Evolutionary conservation across 768 basidiomycete genomes (phyloP).

Genomic region (Amanita muscaria): DNA sequence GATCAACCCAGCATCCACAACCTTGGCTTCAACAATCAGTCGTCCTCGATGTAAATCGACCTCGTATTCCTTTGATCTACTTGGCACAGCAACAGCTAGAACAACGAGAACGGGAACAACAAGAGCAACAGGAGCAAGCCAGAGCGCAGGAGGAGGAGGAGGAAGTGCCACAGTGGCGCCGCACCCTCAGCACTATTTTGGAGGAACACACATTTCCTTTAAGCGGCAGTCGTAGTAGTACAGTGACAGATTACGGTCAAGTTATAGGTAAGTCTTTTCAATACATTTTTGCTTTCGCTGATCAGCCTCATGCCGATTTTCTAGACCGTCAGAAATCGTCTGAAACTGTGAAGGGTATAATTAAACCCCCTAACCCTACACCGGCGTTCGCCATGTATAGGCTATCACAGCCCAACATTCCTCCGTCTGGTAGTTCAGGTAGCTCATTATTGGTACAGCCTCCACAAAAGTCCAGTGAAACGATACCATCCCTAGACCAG

Average conservation of each 20-base stretch:
- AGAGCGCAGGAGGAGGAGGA: neutral
- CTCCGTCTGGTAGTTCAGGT: conserved; percentile 44
- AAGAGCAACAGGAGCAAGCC: too few relatives aligned
- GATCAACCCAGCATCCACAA: conserved; percentile 1
- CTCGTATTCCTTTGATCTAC: conserved; percentile 52
- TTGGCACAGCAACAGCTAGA: conserved; percentile 42
- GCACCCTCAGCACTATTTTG: conserved; percentile 36
- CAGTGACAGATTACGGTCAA: conserved; percentile 56
- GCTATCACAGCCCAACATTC: conserved; percentile 48
- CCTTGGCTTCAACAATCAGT: conserved; percentile 5
- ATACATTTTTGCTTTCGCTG: conserved; percentile 16
- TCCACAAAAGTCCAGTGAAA: conserved; percentile 33
- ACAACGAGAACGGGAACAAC: neutral
- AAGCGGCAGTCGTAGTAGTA: conserved; percentile 31
- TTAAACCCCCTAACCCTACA: conserved; percentile 36
- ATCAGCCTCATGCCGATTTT: neutral
- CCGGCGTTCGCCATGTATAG: conserved; percentile 57
- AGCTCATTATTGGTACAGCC: conserved; percentile 30
- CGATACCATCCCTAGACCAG: conserved; percentile 35
- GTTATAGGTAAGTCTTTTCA: conserved; percentile 52
- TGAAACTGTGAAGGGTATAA: conserved; percentile 11
- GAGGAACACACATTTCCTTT: conserved; percentile 53
- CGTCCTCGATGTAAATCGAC: conserved; percentile 21
- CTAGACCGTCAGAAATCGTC: neutral
- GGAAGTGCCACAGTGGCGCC: conserved; percentile 4